phyloP scores from a whole-genome alignment of 768 basidiomycete species.

The Boletus tylopilopsis region DNA sequence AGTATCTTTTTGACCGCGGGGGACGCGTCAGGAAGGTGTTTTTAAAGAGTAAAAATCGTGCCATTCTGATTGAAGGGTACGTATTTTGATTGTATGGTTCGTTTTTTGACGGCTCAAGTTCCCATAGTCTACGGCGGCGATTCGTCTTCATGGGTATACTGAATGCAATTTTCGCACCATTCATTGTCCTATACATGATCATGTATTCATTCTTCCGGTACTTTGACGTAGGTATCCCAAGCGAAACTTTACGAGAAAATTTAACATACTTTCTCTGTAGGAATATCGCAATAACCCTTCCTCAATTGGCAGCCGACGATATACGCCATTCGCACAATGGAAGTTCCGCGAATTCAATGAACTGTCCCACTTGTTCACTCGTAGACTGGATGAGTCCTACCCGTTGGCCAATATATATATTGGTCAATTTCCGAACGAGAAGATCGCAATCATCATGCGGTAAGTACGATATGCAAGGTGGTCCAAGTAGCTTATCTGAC shows the following conservation, averaged over 20 bases:
- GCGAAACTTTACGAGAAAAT: neutral
- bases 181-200: conserved; percentile 92
- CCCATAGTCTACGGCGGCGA: conserved; percentile 65
- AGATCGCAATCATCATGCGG: conserved; percentile 87
- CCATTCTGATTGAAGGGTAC: conserved; percentile 79
- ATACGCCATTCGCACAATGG: conserved; percentile 95
- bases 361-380: conserved; percentile 85
- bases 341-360: conserved; percentile 99
- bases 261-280: conserved; percentile 38
- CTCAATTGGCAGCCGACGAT: conserved; percentile 85
- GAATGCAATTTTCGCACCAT: conserved; percentile 93
- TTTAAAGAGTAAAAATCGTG: conserved; percentile 77
- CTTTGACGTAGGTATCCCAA: conserved; percentile 71
- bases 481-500: conserved; percentile 1
- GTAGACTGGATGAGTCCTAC: conserved; percentile 84
- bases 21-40: conserved; percentile 92
- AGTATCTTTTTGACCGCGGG: conserved; percentile 87
- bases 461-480: conserved; percentile 34
- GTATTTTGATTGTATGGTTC: conserved; percentile 21
- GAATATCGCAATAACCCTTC: conserved; percentile 99
- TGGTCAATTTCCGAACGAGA: conserved; percentile 96
- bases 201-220: conserved; percentile 99
- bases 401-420: conserved; percentile 93
- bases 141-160: conserved; percentile 97
- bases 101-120: conserved; percentile 1